A percentile compares a stretch with the other conserved stretches of the same genome.
phyloP scores from a whole-genome alignment of 2,329 filamentous ascomycete genomes.

The Dichotomopilus funicola region DNA sequence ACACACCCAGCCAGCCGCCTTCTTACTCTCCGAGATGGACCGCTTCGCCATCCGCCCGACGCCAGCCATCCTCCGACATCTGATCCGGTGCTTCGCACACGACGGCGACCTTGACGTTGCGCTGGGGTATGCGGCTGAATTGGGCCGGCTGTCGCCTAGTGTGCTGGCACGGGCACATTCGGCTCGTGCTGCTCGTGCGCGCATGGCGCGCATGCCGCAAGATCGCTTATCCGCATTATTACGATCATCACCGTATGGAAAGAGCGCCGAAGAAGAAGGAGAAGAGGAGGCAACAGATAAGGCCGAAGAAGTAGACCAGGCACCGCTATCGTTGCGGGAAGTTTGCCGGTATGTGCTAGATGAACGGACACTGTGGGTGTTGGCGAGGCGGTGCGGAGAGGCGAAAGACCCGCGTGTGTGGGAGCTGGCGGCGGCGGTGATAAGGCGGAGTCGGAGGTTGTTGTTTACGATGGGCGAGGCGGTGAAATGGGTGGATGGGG shows the following conservation, averaged over 20 bases:
- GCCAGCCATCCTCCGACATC: conserved; percentile 26
- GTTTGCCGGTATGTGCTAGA: conserved; percentile 27
- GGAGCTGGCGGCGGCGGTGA: conserved; percentile 29
- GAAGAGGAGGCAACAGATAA: too few species aligned
- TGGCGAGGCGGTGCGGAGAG: conserved; percentile 31
- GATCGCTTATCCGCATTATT: too few species aligned
- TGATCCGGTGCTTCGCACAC: conserved; percentile 29
- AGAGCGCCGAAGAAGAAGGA: too few species aligned
- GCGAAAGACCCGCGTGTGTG: conserved; percentile 31
- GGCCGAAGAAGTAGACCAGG: too few species aligned
- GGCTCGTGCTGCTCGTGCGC: too few species aligned
- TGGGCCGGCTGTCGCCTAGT: not conserved
- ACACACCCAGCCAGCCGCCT: conserved; percentile 27
- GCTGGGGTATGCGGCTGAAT: conserved; percentile 24
- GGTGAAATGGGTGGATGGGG: not conserved
- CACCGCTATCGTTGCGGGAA: not conserved
- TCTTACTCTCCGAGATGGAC: conserved; percentile 34
- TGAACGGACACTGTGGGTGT: conserved; percentile 27
- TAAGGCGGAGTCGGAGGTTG: conserved; percentile 15
- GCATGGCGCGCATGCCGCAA: too few species aligned
- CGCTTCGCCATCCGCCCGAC: conserved; percentile 30
- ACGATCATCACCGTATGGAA: too few species aligned
- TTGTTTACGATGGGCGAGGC: not conserved
- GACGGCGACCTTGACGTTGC: conserved; percentile 31
- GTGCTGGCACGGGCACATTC: too few species aligned